Percentiles rank a stretch among this genome's conserved stretches.
Conservation (phyloP, 2,329 filamentous ascomycete genomes). For the Xylaria multiplex region DNA sequence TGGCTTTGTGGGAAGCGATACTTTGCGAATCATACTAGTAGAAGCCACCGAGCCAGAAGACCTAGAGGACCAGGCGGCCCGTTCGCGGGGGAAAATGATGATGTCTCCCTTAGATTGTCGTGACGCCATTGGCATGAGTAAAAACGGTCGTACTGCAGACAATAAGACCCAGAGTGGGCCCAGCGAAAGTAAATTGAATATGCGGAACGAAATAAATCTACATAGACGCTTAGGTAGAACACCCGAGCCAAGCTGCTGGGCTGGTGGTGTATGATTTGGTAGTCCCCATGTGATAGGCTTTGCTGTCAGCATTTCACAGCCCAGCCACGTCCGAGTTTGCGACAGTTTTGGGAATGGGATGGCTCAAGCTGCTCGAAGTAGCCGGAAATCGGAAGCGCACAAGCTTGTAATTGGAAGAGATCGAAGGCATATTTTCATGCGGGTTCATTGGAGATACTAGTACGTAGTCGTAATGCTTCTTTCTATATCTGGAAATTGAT, state of each 20-base stretch:
- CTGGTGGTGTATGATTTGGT: neutral
- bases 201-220: constrained; percentile 12
- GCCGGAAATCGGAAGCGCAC: constrained; percentile 14
- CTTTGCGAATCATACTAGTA: constrained; percentile 15
- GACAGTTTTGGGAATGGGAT: constrained; percentile 28
- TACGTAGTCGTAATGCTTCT: constrained; percentile 5
- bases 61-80: constrained; percentile 20
- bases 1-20: constrained; percentile 29
- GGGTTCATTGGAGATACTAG: constrained; percentile 1
- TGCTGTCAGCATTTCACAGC: constrained; percentile 26
- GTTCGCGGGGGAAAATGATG: constrained; percentile 11
- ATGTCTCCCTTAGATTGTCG: constrained; percentile 28
- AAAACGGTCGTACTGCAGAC: constrained; percentile 24
- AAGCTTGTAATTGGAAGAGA: constrained; percentile 13
- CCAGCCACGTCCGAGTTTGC: constrained; percentile 11
- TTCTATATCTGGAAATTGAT: constrained; percentile 27
- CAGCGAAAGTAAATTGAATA: constrained; percentile 10
- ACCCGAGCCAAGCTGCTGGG: constrained; percentile 22
- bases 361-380: constrained; percentile 22
- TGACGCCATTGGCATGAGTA: constrained; percentile 27
- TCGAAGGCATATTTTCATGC: neutral
- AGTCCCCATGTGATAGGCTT: constrained; percentile 15
- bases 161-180: constrained; percentile 27
- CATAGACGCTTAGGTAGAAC: constrained; percentile 5
- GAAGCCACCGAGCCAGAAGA: constrained; percentile 30